Base-by-base conservation (phyloP, 495 filamentous ascomycete genomes). In the Daldinia vernicosa region DNA sequence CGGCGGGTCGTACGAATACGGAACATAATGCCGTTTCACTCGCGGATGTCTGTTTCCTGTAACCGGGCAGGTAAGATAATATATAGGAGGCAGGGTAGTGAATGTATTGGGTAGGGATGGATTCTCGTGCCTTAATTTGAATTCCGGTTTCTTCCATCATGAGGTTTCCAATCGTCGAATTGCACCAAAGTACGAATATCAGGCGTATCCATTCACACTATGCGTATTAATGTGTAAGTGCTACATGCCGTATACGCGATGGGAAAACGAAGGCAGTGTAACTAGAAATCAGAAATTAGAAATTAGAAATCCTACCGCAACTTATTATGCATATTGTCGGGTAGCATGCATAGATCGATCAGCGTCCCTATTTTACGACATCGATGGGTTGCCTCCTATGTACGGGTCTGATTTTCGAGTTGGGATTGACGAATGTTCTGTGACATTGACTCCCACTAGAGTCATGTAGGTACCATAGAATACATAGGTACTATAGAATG, bases 121-220 rank as follows among this genome's bases (percentile, higher is more conserved):
- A 66, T 73, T 58, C 43, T 32, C 70, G 65, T 68, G 52, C 39
- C 33, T 47, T 39, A 69, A 66, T 66, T 58, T 62, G 40, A 58
- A 47, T 69, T 63, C 66, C 70, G 66, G 66, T 69, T 73, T 73
- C 61, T 69, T 50, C 66, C 70, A 62, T 63, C 22, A 0, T 50
- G 55, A 68, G 57, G 66, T 66, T 69, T 68, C 61, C 66, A 47
- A 67, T 56, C 60, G 55, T 43, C 61, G 66, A 47, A 67, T 56
- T 64, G 39, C 40, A 62, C 61, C 51, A 66, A 59, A 58, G 51
- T 37, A 57, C 64, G 56, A 65, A 64, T 61, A 64, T 61, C 33
- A 57, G 32, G 64, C 43, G 8, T 55, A 28, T 58, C 57, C 45
- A 30, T 37, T 53, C 50, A 52, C 24, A 30, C 14, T 15, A n/a